A percentile compares a stretch with the other conserved stretches of the same genome.
Conservation (phyloP, 192 early-diverging fungal genomes). For the Funneliformis mosseae region DNA sequence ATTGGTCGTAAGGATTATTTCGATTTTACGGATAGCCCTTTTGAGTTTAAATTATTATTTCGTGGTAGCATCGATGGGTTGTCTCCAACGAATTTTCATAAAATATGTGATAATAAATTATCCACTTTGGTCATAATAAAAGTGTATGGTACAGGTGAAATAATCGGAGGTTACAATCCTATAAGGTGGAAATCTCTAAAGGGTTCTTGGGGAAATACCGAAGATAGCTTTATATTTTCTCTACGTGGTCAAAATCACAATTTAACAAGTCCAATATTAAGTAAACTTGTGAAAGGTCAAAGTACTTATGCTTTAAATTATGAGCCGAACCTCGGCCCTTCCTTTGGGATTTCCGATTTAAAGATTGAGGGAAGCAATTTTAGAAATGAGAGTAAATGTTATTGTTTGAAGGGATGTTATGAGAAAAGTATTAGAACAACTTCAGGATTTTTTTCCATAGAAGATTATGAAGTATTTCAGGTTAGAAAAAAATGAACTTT, state of each 20-base stretch:
- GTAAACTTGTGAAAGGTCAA: background rate
- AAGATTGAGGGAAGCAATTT: background rate
- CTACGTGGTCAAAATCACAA: background rate
- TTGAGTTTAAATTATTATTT: conserved; percentile 15
- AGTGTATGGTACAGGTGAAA: background rate
- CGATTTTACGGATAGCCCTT: background rate
- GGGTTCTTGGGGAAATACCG: background rate
- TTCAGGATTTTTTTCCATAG: background rate
- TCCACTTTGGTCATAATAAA: background rate
- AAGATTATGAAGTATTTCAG: conserved; percentile 21
- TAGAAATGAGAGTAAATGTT: background rate
- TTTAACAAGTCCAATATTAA: background rate
- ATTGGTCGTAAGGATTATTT: background rate
- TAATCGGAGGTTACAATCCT: conserved; percentile 25
- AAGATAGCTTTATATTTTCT: conserved; percentile 23
- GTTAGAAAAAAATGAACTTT: background rate
- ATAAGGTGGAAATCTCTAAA: background rate
- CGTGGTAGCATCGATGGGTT: background rate
- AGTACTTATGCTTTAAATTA: background rate
- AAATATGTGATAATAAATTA: background rate
- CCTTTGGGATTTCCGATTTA: background rate
- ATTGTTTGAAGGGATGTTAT: background rate
- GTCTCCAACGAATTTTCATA: conserved; percentile 6
- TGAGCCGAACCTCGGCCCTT: background rate
- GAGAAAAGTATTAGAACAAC: background rate